phyloP scores from a whole-genome alignment of 208 protist species.

The Phytomonas francai region DNA sequence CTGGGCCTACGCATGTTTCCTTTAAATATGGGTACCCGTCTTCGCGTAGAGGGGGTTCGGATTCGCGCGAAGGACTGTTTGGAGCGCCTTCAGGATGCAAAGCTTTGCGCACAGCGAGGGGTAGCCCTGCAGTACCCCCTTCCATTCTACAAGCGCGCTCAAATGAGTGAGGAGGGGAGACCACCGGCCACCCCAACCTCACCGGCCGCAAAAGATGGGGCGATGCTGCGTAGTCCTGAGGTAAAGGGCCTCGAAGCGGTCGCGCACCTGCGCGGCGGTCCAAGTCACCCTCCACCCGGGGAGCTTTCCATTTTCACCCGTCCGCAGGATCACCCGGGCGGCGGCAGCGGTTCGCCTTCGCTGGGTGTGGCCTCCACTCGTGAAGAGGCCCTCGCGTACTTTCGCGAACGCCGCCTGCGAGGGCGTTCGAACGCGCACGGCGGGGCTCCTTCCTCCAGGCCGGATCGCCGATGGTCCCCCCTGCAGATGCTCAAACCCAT shows the following conservation, averaged over 20 bases:
- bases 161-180: neutral
- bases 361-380: too few species aligned
- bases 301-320: constrained; percentile 71
- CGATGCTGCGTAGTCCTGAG: too few species aligned
- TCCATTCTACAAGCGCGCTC: constrained; percentile 18
- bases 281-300: constrained; percentile 46
- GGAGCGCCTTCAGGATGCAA: constrained; percentile 33
- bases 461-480: constrained; percentile 23
- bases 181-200: neutral
- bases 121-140: constrained; percentile 41
- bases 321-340: constrained; percentile 17
- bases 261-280: constrained; percentile 31
- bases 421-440: neutral
- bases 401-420: neutral
- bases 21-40: constrained; percentile 46
- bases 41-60: constrained; percentile 37
- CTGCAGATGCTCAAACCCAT: constrained; percentile 83
- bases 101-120: constrained; percentile 31
- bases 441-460: neutral
- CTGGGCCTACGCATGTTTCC: constrained; percentile 58
- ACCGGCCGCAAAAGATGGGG: too few species aligned
- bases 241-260: neutral
- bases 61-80: constrained; percentile 58
- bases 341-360: neutral
- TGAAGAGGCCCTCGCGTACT: neutral